Evolutionary conservation across 306 rosid genomes (phyloP).

Genomic region (Senna tora): DNA sequence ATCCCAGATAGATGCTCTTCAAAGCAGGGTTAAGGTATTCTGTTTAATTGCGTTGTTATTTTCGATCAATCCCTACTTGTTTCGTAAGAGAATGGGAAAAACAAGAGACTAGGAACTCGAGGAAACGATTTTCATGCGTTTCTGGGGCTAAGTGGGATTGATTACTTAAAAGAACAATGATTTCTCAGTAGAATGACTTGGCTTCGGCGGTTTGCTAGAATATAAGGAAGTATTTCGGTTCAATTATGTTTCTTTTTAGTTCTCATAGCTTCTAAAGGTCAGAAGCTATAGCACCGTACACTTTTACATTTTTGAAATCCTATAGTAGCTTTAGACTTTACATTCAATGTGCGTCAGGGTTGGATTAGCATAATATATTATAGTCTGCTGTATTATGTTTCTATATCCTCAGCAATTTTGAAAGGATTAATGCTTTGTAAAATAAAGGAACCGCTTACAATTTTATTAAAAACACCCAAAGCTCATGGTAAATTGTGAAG

Average conservation of each 20-base stretch:
- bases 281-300: not conserved
- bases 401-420: not conserved
- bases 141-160: not conserved
- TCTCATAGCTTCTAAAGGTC: not conserved
- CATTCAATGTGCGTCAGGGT: not conserved
- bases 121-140: not conserved
- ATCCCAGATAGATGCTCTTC: slow-evolving; percentile 45
- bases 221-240: slow-evolving; percentile 4
- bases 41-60: slow-evolving; percentile 23
- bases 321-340: not conserved
- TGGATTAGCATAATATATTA: not conserved
- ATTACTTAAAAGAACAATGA: not conserved
- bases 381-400: not conserved
- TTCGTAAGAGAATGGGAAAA: not conserved
- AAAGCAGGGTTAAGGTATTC: slow-evolving; percentile 63
- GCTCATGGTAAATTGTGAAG: not conserved
- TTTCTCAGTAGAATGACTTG: slow-evolving; percentile 3
- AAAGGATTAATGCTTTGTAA: not conserved
- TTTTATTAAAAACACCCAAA: not conserved
- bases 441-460: not conserved
- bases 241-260: not conserved
- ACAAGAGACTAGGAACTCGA: not conserved
- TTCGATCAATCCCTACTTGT: not conserved
- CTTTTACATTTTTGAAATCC: not conserved
- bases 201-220: slow-evolving; percentile 3